These are phyloP conservation scores for Aspergillus incahuasiensis DNA, from an alignment of 495 filamentous ascomycete species.

Conservation along the genomic window DNA sequence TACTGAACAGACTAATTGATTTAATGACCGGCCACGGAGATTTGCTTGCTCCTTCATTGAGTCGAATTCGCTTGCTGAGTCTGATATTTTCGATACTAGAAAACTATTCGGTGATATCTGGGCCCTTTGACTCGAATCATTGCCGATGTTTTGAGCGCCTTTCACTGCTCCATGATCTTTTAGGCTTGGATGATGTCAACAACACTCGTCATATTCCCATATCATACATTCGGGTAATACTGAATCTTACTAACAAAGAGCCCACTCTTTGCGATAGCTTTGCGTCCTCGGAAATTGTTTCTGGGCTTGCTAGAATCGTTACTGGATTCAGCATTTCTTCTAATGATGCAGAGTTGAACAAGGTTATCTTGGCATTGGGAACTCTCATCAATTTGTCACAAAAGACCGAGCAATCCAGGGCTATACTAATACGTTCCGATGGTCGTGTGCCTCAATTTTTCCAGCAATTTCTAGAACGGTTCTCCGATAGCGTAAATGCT, in stretches of 20 bases:
- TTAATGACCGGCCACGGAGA: slow-evolving; percentile 15
- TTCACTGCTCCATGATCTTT: slow-evolving; percentile 26
- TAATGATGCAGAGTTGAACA: slow-evolving; percentile 45
- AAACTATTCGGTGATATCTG: slow-evolving; percentile 41
- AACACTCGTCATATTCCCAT: slow-evolving; percentile 20
- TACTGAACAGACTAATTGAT: slow-evolving; percentile 26
- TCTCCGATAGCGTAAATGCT: slow-evolving; percentile 33
- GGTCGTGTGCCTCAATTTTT: slow-evolving; percentile 28
- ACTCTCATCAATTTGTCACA: slow-evolving; percentile 88
- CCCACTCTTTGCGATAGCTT: slow-evolving; percentile 61
- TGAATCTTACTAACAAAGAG: slow-evolving; percentile 88
- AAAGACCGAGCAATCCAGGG: slow-evolving; percentile 54
- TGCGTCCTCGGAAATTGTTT: slow-evolving; percentile 52
- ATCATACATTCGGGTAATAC: slow-evolving; percentile 60
- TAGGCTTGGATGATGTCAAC: slow-evolving; percentile 15
- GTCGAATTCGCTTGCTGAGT: slow-evolving; percentile 18
- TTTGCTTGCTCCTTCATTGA: not conserved
- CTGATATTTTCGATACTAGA: slow-evolving; percentile 62
- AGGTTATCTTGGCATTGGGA: slow-evolving; percentile 73
- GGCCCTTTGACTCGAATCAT: slow-evolving; percentile 19
- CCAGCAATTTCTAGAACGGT: slow-evolving; percentile 41
- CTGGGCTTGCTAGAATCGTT: slow-evolving; percentile 50
- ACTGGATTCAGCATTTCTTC: slow-evolving; percentile 15
- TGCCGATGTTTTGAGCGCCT: slow-evolving; percentile 25
- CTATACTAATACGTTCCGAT: slow-evolving; percentile 29